These are phyloP conservation scores for Pythium dissotocum DNA, from an alignment of 352 stramenopile species.

Conservation along the genomic window DNA sequence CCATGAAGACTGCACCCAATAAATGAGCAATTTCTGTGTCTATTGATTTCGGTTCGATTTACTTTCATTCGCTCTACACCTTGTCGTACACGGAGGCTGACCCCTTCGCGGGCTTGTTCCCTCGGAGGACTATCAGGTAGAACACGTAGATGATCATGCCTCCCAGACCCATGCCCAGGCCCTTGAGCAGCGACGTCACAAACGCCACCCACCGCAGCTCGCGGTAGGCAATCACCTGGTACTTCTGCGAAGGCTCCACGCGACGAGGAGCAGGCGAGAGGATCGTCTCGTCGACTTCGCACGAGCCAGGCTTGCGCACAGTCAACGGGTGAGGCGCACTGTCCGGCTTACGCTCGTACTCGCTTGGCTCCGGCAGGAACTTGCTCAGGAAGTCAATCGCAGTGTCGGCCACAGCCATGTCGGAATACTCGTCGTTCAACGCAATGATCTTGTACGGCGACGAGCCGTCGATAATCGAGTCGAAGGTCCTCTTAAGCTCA, in stretches of 20 bases:
- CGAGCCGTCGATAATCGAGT: constrained; percentile 59
- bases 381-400: constrained; percentile 68
- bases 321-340: constrained; percentile 47
- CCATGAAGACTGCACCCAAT: too few relatives aligned
- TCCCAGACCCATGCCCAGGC: constrained; percentile 73
- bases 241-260: constrained; percentile 68
- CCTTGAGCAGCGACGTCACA: constrained; percentile 73
- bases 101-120: constrained; percentile 40
- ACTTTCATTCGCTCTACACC: constrained; percentile 45
- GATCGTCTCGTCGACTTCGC: constrained; percentile 72
- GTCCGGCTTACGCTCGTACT: constrained; percentile 64
- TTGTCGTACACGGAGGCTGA: constrained; percentile 69
- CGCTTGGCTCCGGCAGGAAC: constrained; percentile 68
- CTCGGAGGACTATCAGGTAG: constrained; percentile 71
- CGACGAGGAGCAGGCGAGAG: constrained; percentile 62
- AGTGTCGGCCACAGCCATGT: constrained; percentile 74
- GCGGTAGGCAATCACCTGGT: constrained; percentile 79
- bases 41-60: constrained; percentile 11
- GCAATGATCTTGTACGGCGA: constrained; percentile 78
- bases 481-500: constrained; percentile 69
- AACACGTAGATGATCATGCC: constrained; percentile 82
- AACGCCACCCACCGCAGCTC: constrained; percentile 83
- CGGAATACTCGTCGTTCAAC: constrained; percentile 87
- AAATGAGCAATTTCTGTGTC: background rate
- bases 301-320: constrained; percentile 63